Percentiles rank a stretch among this genome's conserved stretches.
Evolutionary conservation across 1,284 basidiomycete genomes (phyloP).

Genomic region (Phellinidium pouzarii): DNA sequence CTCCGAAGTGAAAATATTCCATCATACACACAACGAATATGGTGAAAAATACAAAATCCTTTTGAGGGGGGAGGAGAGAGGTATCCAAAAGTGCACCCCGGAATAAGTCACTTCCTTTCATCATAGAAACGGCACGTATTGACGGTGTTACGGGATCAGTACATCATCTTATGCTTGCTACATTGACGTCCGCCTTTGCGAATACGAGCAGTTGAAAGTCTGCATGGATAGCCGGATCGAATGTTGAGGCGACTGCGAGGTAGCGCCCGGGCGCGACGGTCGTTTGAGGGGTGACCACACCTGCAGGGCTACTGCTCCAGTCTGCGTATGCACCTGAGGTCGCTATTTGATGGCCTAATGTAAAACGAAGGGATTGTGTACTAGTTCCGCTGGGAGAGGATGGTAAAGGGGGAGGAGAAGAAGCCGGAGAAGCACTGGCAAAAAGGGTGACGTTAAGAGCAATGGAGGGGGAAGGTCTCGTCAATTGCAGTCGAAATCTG

Average conservation of each 20-base stretch:
- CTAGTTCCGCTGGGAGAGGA: background rate
- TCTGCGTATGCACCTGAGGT: conserved; percentile 80
- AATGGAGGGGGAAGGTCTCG: conserved; percentile 36
- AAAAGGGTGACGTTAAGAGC: conserved; percentile 61
- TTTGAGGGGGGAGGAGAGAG: no score
- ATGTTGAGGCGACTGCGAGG: conserved; percentile 68
- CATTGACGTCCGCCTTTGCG: conserved; percentile 21
- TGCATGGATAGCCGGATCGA: conserved; percentile 48
- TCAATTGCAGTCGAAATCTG: conserved; percentile 64
- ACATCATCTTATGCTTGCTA: conserved; percentile 8
- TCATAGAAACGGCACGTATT: no score
- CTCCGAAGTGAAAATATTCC: no score
- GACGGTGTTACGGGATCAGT: background rate
- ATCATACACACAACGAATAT: no score
- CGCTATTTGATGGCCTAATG: conserved; percentile 40
- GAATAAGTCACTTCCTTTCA: no score
- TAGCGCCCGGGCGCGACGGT: conserved; percentile 59
- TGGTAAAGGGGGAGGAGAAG: background rate
- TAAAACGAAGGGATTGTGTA: conserved; percentile 10
- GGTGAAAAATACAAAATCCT: no score
- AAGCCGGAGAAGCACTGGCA: conserved; percentile 25
- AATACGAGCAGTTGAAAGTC: conserved; percentile 63
- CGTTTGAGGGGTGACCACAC: conserved; percentile 54
- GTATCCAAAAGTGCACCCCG: no score
- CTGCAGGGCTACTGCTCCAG: conserved; percentile 38